Conservation (phyloP, 2,329 filamentous ascomycete species). For the Colletotrichum falcatum region DNA sequence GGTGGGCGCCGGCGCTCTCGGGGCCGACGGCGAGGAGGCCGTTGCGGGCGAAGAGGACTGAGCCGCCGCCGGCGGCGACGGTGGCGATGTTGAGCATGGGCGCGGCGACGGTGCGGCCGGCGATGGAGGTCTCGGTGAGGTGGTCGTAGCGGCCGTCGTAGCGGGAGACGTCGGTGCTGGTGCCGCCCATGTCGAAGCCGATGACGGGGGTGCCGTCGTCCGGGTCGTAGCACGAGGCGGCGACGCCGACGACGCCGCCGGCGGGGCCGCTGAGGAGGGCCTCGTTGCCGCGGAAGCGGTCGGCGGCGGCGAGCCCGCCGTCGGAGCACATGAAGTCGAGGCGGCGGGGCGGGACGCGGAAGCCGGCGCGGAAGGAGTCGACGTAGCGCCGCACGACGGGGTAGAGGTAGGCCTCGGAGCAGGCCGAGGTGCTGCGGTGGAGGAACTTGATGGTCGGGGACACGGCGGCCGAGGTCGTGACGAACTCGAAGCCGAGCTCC, state of each 20-base stretch:
- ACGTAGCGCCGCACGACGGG: conserved; percentile 78
- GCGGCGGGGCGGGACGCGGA: conserved; percentile 68
- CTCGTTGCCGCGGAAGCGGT: conserved; percentile 71
- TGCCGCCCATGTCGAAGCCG: conserved; percentile 65
- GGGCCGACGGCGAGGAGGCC: conserved; percentile 79
- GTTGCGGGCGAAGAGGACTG: conserved; percentile 73
- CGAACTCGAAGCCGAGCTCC: conserved; percentile 74
- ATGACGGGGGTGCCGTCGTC: conserved; percentile 74
- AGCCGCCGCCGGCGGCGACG: conserved; percentile 66
- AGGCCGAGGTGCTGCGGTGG: conserved; percentile 74
- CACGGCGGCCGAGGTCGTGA: conserved; percentile 74
- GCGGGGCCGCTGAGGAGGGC: conserved; percentile 77
- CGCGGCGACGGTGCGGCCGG: conserved; percentile 77
- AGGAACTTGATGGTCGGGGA: conserved; percentile 81
- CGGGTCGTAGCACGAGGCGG: conserved; percentile 74
- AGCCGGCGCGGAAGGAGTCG: conserved; percentile 72
- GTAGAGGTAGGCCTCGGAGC: conserved; percentile 79
- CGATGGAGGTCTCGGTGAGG: conserved; percentile 78
- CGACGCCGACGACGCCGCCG: conserved; percentile 79
- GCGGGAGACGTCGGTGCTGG: conserved; percentile 77
- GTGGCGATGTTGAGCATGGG: conserved; percentile 83
- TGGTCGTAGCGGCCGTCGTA: conserved; percentile 78
- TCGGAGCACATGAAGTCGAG: conserved; percentile 76
- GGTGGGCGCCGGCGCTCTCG: conserved; percentile 78
- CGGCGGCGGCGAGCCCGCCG: conserved; percentile 60